Conservation (phyloP, 768 basidiomycete genomes). For the Coprinopsis cinerea region DNA sequence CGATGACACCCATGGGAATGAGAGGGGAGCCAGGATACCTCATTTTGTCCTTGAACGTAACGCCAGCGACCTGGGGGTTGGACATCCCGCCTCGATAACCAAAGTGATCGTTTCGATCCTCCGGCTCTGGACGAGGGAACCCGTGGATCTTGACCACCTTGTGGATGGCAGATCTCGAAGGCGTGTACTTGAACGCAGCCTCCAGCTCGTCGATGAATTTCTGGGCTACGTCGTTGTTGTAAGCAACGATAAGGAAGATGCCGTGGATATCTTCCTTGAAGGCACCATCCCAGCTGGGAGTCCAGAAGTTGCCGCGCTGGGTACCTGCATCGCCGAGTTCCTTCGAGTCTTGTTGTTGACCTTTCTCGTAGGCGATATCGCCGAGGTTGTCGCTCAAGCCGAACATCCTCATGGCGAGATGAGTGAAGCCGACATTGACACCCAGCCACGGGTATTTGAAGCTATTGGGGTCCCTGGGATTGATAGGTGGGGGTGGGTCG, state of each 20-base stretch:
- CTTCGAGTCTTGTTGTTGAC: conserved; percentile 35
- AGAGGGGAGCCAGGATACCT: conserved; percentile 31
- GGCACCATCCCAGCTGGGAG: conserved; percentile 43
- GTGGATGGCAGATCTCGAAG: conserved; percentile 27
- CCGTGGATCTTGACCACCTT: conserved; percentile 32
- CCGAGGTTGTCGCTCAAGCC: conserved; percentile 36
- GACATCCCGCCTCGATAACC: conserved; percentile 50
- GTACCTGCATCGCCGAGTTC: conserved; percentile 29
- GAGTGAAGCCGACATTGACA: conserved; percentile 51
- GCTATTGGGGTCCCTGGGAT: conserved; percentile 1
- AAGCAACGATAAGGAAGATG: conserved; percentile 45
- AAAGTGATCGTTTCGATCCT: conserved; percentile 22
- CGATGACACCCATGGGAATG: conserved; percentile 36
- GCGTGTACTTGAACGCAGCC: conserved; percentile 26
- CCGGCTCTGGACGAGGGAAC: conserved; percentile 26
- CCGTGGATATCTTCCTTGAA: conserved; percentile 46
- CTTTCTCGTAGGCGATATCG: conserved; percentile 30
- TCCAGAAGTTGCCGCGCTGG: conserved; percentile 17
- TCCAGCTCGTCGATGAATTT: conserved; percentile 30
- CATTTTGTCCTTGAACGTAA: conserved; percentile 23
- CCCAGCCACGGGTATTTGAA: conserved; percentile 27
- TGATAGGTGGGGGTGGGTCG: conserved; percentile 6
- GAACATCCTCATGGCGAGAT: conserved; percentile 43
- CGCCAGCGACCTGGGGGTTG: conserved; percentile 40
- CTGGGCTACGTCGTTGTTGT: conserved; percentile 31